Conservation (phyloP, 164 flowering plant genomes). For the Platanus orientalis region DNA sequence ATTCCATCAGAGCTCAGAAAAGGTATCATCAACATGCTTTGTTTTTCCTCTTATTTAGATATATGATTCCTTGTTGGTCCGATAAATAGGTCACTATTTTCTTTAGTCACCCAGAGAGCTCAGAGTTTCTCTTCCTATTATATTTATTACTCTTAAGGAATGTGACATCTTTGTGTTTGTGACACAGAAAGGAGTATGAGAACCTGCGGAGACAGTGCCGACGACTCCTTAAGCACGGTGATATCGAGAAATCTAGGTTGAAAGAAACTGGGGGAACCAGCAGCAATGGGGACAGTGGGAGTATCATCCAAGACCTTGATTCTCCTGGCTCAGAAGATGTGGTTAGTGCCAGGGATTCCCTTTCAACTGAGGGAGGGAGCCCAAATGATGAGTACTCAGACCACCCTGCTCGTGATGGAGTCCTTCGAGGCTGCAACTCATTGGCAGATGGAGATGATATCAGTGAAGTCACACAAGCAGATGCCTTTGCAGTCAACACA, state of each 20-base stretch:
- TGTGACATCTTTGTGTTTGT: neutral
- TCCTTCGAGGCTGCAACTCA: constrained; percentile 14
- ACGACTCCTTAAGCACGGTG: constrained; percentile 19
- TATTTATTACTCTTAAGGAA: no score
- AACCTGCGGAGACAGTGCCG: constrained; percentile 41
- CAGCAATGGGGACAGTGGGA: constrained; percentile 16
- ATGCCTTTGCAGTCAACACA: constrained; percentile 12
- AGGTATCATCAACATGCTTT: constrained; percentile 28
- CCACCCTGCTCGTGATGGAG: constrained; percentile 8
- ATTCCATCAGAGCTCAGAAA: constrained; percentile 29
- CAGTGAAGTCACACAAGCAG: constrained; percentile 11
- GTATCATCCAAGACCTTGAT: constrained; percentile 25
- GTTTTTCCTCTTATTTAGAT: neutral
- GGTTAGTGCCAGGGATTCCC: constrained; percentile 82
- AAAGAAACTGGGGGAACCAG: constrained; percentile 19
- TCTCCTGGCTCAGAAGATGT: constrained; percentile 62
- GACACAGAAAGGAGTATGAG: constrained; percentile 50
- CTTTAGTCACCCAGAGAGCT: neutral
- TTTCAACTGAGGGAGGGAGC: constrained; percentile 61
- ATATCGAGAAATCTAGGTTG: constrained; percentile 14
- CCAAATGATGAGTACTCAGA: constrained; percentile 33
- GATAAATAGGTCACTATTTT: neutral
- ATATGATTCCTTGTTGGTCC: neutral
- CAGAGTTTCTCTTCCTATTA: neutral
- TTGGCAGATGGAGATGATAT: constrained; percentile 34